A percentile compares a stretch with the other conserved stretches of the same genome.
These are phyloP conservation scores for Fomitopsis pinicola DNA, from an alignment of 1,284 basidiomycete species.

Conservation along the genomic window DNA sequence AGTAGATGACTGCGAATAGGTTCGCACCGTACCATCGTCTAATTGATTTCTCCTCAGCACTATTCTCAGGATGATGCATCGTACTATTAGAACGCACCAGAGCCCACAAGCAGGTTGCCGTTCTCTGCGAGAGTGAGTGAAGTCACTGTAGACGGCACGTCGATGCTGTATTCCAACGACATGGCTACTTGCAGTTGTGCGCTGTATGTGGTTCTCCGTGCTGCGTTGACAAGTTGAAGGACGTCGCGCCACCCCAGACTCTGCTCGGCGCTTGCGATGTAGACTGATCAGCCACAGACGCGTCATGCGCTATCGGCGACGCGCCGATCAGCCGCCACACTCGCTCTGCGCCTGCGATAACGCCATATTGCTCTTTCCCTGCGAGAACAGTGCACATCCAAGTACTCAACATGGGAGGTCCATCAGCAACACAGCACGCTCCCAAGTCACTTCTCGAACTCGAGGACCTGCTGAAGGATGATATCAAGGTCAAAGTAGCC, in stretches of 20 bases:
- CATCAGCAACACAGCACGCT: constrained; percentile 33
- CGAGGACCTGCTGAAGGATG: constrained; percentile 48
- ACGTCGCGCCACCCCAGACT: too few species aligned
- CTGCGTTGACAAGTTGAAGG: too few species aligned
- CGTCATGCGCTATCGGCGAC: neutral
- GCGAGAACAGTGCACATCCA: neutral
- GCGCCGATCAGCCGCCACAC: neutral
- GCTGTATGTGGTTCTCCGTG: too few species aligned
- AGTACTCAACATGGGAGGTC: neutral
- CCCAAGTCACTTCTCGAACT: constrained; percentile 61
- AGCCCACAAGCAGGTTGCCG: constrained; percentile 19
- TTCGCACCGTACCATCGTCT: constrained; percentile 70
- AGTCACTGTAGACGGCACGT: constrained; percentile 18
- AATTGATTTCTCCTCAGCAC: constrained; percentile 19
- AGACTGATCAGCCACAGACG: neutral
- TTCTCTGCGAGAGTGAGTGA: constrained; percentile 14
- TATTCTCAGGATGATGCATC: neutral
- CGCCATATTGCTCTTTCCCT: neutral
- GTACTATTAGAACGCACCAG: constrained; percentile 14
- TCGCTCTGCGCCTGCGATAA: neutral
- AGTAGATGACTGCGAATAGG: constrained; percentile 55
- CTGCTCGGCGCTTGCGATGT: neutral
- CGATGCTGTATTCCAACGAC: constrained; percentile 8
- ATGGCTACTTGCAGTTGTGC: neutral
- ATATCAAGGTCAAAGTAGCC: constrained; percentile 90